These are phyloP conservation scores for Mycena rosella DNA, from an alignment of 768 basidiomycete genomes.

Conservation along the genomic window DNA sequence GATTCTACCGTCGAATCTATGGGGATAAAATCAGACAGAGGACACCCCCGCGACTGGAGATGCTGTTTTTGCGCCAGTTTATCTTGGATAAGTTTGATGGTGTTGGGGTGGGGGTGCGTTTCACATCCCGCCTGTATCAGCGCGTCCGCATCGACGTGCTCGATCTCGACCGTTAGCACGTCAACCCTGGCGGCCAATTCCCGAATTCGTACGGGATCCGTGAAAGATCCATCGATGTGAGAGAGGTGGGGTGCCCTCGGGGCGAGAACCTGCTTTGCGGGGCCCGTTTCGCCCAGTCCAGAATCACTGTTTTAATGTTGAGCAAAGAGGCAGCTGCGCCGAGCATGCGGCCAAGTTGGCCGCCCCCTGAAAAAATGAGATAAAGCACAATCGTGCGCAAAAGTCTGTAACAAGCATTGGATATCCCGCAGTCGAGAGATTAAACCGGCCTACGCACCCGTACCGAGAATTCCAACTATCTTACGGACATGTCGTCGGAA, in stretches of 20 bases:
- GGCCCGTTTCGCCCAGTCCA: slow-evolving; percentile 83
- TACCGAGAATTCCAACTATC: slow-evolving; percentile 66
- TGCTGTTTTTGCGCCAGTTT: slow-evolving; percentile 83
- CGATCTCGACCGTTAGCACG: slow-evolving; percentile 95
- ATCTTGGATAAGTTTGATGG: slow-evolving; percentile 91
- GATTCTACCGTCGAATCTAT: slow-evolving; percentile 69
- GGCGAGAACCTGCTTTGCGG: slow-evolving; percentile 90
- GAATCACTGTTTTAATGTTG: slow-evolving; percentile 84
- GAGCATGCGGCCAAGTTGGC: slow-evolving; percentile 98
- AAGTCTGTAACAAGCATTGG: slow-evolving; percentile 13
- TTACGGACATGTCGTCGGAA: slow-evolving; percentile 53
- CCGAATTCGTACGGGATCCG: slow-evolving; percentile 81
- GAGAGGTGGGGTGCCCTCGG: slow-evolving; percentile 59
- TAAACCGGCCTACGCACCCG: slow-evolving; percentile 48
- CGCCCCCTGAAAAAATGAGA: slow-evolving; percentile 74
- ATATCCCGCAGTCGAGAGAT: neutral
- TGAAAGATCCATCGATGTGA: slow-evolving; percentile 93
- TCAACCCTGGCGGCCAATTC: slow-evolving; percentile 86
- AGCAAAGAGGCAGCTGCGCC: slow-evolving; percentile 90
- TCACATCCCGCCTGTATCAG: slow-evolving; percentile 70
- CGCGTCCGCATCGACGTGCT: slow-evolving; percentile 89
- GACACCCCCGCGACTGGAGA: slow-evolving; percentile 70
- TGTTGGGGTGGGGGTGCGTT: slow-evolving; percentile 84
- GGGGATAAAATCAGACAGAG: slow-evolving; percentile 69
- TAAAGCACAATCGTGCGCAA: slow-evolving; percentile 2